Percentiles rank a stretch among this genome's conserved stretches.
phyloP scores from a whole-genome alignment of 257 asterid species.

The Ilex aquifolium region DNA sequence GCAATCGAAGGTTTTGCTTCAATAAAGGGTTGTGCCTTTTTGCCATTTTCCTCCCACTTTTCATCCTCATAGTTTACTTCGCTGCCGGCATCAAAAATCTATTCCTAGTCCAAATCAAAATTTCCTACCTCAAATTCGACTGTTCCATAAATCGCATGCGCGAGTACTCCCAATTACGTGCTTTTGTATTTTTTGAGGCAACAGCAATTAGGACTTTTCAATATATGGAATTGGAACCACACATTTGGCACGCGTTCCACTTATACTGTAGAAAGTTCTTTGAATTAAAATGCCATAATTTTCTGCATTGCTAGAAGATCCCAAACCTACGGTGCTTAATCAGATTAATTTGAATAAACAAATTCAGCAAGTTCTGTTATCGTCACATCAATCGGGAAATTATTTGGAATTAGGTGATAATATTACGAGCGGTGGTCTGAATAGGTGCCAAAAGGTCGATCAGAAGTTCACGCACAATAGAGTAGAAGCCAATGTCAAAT shows the following conservation, averaged over 20 bases:
- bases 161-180: conserved; percentile 59
- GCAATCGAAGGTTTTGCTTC: conserved; percentile 24
- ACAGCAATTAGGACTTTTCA: conserved; percentile 73
- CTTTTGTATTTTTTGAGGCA: conserved; percentile 62
- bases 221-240: conserved; percentile 67
- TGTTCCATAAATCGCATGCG: conserved; percentile 57
- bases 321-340: conserved; percentile 47
- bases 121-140: conserved; percentile 27
- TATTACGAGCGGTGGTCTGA: conserved; percentile 42
- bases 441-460: conserved; percentile 59
- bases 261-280: conserved; percentile 10
- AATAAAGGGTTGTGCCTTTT: conserved; percentile 48
- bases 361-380: conserved; percentile 63
- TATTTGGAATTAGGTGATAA: conserved; percentile 30
- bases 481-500: conserved; percentile 73
- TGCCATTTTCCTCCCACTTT: conserved; percentile 47
- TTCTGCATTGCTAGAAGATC: conserved; percentile 30
- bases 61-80: conserved; percentile 50
- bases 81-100: conserved; percentile 50
- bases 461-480: conserved; percentile 52
- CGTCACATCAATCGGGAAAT: conserved; percentile 49
- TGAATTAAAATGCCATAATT: conserved; percentile 20
- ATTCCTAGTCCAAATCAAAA: conserved; percentile 48
- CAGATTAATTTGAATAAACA: conserved; percentile 71
- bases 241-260: conserved; percentile 23